Conservation (phyloP, 768 basidiomycete genomes). For the Agrocybe chaxingu region DNA sequence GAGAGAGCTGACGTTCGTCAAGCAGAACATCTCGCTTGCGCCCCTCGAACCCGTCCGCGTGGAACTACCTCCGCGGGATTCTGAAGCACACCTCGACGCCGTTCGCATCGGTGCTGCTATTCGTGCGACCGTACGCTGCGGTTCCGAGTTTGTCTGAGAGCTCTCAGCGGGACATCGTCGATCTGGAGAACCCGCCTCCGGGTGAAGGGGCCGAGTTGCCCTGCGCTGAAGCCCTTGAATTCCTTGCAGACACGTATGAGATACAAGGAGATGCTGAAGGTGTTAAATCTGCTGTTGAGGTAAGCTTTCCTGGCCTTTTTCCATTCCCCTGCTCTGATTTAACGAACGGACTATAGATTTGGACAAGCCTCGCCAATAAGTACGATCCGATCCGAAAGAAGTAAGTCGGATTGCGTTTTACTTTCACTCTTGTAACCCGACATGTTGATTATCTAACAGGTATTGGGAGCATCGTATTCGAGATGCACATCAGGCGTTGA, state of each 20-base stretch:
- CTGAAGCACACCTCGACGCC: constrained; percentile 61
- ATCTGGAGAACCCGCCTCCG: constrained; percentile 75
- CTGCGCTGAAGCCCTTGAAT: constrained; percentile 77
- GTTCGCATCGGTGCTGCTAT: constrained; percentile 50
- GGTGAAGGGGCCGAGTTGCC: constrained; percentile 67
- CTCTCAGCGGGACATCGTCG: constrained; percentile 43
- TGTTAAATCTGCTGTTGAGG: constrained; percentile 46
- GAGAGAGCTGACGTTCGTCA: constrained; percentile 79
- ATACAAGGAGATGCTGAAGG: constrained; percentile 46
- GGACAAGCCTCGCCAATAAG: constrained; percentile 65
- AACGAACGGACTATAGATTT: constrained; percentile 44
- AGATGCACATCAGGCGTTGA: constrained; percentile 31
- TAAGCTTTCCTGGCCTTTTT: constrained; percentile 21
- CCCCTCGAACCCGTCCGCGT: constrained; percentile 95
- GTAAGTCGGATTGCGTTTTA: constrained; percentile 30
- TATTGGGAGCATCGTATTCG: constrained; percentile 78
- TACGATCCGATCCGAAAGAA: constrained; percentile 76
- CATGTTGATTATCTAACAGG: constrained; percentile 33
- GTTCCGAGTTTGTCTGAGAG: constrained; percentile 18
- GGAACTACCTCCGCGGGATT: constrained; percentile 95
- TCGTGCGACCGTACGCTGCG: constrained; percentile 64
- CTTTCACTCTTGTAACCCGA: neutral
- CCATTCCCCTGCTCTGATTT: neutral
- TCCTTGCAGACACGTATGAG: constrained; percentile 76
- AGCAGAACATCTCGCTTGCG: constrained; percentile 77